Conservation (phyloP, 177 flowering plant species). For the Vitis hybrid region DNA sequence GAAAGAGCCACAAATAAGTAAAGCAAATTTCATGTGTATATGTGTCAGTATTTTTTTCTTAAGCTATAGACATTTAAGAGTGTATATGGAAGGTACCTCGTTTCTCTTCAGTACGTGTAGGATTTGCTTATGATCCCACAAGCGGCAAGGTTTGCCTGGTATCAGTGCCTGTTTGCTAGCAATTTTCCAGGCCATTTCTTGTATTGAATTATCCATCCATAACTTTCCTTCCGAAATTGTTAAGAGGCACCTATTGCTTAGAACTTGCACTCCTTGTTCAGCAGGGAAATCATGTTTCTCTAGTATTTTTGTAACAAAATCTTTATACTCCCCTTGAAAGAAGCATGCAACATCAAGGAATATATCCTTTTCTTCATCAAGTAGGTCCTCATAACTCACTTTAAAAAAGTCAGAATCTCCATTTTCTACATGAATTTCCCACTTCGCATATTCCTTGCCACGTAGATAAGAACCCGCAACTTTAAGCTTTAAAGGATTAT, state of each 20-base stretch:
- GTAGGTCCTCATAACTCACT: not conserved
- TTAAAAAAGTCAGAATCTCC: not conserved
- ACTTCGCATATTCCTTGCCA: rapidly evolving
- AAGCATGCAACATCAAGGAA: not conserved
- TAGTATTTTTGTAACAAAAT: not conserved
- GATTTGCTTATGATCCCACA: too few species aligned
- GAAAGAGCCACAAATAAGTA: too few species aligned
- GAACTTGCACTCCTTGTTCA: not conserved
- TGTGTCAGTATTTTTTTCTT: too few species aligned
- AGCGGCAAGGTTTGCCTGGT: too few species aligned
- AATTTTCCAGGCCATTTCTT: rapidly evolving
- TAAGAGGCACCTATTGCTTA: not conserved
- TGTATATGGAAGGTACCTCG: too few species aligned
- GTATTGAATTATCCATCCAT: too few species aligned
- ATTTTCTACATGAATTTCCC: too few species aligned
- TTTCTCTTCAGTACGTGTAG: too few species aligned
- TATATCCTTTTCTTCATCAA: not conserved
- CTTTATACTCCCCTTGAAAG: not conserved
- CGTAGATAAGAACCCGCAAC: not conserved
- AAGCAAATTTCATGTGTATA: too few species aligned
- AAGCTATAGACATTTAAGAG: too few species aligned
- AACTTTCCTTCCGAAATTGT: too few species aligned
- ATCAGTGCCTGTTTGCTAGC: rapidly evolving
- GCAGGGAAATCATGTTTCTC: not conserved
- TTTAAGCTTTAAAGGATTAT: not conserved